A percentile compares a stretch with the other conserved stretches of the same genome.
phyloP scores from a whole-genome alignment of 371 early-diverging fungal species.

The Mortierella sp. region DNA sequence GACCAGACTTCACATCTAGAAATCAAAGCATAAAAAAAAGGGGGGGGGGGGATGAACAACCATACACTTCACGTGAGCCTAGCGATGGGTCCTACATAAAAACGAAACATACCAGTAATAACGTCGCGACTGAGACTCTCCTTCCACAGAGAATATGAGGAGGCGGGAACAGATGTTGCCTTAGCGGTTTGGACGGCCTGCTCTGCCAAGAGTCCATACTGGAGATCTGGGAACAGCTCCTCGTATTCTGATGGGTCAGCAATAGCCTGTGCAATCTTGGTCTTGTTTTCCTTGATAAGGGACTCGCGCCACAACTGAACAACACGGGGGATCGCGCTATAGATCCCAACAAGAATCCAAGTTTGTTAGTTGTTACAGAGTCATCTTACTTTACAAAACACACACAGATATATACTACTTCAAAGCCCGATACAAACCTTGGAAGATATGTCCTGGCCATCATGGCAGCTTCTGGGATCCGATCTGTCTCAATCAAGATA shows the following conservation, averaged over 20 bases:
- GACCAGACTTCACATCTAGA: constrained; percentile 12
- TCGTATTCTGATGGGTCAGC: constrained; percentile 84
- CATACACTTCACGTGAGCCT: too few relatives aligned
- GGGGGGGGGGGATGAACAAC: too few relatives aligned
- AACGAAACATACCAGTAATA: constrained; percentile 1
- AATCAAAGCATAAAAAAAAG: too few relatives aligned
- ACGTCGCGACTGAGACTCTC: constrained; percentile 4
- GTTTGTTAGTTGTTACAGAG: too few relatives aligned
- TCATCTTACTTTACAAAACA: too few relatives aligned
- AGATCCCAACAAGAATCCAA: background rate
- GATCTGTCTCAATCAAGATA: constrained; percentile 83
- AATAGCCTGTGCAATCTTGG: constrained; percentile 86
- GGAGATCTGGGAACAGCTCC: constrained; percentile 83
- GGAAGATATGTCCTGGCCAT: constrained; percentile 90
- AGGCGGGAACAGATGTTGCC: background rate
- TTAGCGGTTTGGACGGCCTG: background rate
- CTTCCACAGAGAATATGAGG: background rate
- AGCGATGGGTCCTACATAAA: too few relatives aligned
- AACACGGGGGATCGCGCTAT: constrained; percentile 37
- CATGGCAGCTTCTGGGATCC: constrained; percentile 94
- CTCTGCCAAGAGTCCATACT: constrained; percentile 3
- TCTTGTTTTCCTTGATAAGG: constrained; percentile 71
- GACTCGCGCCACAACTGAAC: constrained; percentile 81
- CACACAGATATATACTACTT: background rate
- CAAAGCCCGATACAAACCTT: constrained; percentile 63